These are phyloP conservation scores for Zea luxurians DNA, from an alignment of 176 grass and related monocot genomes.

Conservation along the genomic window DNA sequence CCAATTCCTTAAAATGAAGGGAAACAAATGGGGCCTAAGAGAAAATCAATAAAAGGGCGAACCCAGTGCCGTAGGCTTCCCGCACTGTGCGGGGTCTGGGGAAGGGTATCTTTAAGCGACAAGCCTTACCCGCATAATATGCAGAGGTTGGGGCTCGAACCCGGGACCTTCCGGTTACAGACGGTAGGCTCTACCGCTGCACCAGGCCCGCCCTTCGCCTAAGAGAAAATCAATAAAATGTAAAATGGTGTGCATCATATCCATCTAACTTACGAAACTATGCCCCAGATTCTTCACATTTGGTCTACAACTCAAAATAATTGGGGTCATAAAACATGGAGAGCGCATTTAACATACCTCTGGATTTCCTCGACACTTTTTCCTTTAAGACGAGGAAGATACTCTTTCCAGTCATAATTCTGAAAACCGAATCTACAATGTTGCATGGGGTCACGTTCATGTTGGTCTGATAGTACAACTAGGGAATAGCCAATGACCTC, in stretches of 20 bases:
- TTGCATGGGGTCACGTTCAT: neutral
- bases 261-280: neutral
- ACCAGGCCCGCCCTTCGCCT: too few relatives aligned
- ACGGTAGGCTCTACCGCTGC: too few relatives aligned
- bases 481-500: neutral
- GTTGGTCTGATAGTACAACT: neutral
- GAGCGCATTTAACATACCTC: conserved; percentile 53
- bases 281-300: neutral
- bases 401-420: conserved; percentile 94
- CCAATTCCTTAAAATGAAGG: too few relatives aligned
- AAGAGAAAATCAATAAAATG: neutral
- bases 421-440: conserved; percentile 93
- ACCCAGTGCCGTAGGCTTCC: too few relatives aligned
- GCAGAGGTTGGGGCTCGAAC: too few relatives aligned
- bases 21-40: too few relatives aligned
- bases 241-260: neutral
- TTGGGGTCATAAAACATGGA: conserved; percentile 19
- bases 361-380: conserved; percentile 85
- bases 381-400: conserved; percentile 86
- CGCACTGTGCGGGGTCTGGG: too few relatives aligned
- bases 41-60: too few relatives aligned
- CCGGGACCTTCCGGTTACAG: too few relatives aligned
- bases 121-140: too few relatives aligned
- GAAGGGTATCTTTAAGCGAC: too few relatives aligned
- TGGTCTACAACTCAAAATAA: conserved; percentile 5